A percentile compares a stretch with the other conserved stretches of the same genome.
Evolutionary conservation across 75 land plant genomes (phyloP).

Genomic region (Adiantum capillusveneris): DNA sequence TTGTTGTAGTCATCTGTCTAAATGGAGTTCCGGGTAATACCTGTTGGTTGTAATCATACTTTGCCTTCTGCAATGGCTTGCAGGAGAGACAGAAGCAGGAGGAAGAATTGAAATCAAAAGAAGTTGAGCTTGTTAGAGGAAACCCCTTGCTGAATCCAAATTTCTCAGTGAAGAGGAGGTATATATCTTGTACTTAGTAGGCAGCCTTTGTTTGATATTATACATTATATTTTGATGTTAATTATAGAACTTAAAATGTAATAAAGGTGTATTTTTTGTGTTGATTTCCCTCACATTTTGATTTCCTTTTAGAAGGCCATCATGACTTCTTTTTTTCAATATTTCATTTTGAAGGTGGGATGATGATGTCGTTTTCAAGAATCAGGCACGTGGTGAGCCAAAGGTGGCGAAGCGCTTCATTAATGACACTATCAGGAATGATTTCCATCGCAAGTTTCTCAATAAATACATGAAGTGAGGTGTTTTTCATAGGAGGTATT

Average conservation of each 20-base stretch:
- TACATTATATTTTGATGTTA: too few relatives aligned
- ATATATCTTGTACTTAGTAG: too few relatives aligned
- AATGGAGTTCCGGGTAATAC: too few relatives aligned
- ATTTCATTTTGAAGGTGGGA: constrained; percentile 66
- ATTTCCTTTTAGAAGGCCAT: too few relatives aligned
- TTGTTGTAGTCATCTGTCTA: too few relatives aligned
- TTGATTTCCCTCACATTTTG: too few relatives aligned
- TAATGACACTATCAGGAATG: constrained; percentile 94
- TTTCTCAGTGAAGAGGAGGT: constrained; percentile 90
- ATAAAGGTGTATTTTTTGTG: too few relatives aligned
- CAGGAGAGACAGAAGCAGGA: constrained; percentile 81
- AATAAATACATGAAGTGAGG: constrained; percentile 88
- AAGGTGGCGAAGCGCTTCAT: constrained; percentile 92
- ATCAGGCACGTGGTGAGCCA: constrained; percentile 91
- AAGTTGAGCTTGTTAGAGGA: constrained; percentile 79
- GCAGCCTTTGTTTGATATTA: too few relatives aligned
- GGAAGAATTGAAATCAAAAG: constrained; percentile 80
- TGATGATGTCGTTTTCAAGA: constrained; percentile 99
- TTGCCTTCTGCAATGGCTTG: neutral
- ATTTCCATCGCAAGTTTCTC: constrained; percentile 92
- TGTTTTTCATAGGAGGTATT: too few relatives aligned
- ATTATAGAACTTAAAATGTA: too few relatives aligned
- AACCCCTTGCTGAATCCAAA: constrained; percentile 75
- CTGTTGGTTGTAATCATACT: too few relatives aligned
- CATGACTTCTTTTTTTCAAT: neutral